A percentile compares a stretch with the other conserved stretches of the same genome.
These are phyloP conservation scores for Trichosanthes truncata DNA, from an alignment of 306 rosid species.

Conservation along the genomic window DNA sequence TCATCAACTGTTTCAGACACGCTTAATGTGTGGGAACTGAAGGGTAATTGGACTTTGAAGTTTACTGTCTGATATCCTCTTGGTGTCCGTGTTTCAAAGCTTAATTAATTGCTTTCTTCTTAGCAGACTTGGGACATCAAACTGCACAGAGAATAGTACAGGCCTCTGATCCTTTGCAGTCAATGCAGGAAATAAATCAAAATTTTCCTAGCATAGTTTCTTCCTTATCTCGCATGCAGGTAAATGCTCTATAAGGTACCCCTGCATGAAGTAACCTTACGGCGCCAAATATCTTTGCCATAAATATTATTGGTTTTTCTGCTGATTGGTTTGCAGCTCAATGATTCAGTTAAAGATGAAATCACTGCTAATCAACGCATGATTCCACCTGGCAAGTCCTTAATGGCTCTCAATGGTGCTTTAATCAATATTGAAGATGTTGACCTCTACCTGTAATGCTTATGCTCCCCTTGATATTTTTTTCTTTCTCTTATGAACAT, in stretches of 20 bases:
- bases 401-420: conserved; percentile 97
- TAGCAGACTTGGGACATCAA: conserved; percentile 92
- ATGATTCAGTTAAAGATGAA: conserved; percentile 85
- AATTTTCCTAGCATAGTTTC: conserved; percentile 93
- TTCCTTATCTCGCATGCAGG: conserved; percentile 99
- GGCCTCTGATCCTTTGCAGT: conserved; percentile 94
- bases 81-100: background rate
- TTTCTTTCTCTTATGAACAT: conserved; percentile 16
- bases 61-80: conserved; percentile 1
- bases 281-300: background rate
- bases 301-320: background rate
- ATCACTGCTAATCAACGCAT: conserved; percentile 87
- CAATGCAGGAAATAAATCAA: conserved; percentile 98
- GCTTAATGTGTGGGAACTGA: conserved; percentile 95
- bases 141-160: conserved; percentile 96
- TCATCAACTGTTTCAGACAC: conserved; percentile 87
- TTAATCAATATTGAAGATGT: conserved; percentile 87
- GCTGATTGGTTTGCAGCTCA: conserved; percentile 48
- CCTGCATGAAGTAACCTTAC: background rate
- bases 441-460: conserved; percentile 88
- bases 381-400: conserved; percentile 99
- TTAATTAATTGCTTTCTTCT: conserved; percentile 14
- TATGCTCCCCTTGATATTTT: conserved; percentile 29
- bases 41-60: conserved; percentile 42
- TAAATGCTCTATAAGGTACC: conserved; percentile 14